Percentiles rank a stretch among this genome's conserved stretches.
phyloP scores from a whole-genome alignment of 371 early-diverging fungal species.

The Rhizomucor pusillus region DNA sequence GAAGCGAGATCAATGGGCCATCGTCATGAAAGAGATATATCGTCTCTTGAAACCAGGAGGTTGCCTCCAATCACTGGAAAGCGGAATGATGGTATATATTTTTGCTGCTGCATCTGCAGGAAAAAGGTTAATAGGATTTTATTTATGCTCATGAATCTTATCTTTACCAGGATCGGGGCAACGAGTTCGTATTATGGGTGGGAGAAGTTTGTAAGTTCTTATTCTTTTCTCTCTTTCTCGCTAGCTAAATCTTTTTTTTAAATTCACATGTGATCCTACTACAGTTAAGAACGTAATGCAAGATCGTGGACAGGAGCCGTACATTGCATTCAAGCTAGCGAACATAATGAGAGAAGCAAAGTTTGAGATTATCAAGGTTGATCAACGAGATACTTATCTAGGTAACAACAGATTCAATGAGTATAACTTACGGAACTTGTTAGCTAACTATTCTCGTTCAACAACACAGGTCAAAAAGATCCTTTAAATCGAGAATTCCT shows the following conservation, averaged over 20 bases:
- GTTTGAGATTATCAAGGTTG: constrained; percentile 22
- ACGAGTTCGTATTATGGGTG: constrained; percentile 20
- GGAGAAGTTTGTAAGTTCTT: constrained; percentile 29
- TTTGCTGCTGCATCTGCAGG: constrained; percentile 6
- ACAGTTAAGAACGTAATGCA: constrained; percentile 28
- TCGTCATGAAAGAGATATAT: constrained; percentile 43
- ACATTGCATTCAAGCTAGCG: constrained; percentile 39
- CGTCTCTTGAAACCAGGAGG: constrained; percentile 61
- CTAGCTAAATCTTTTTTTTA: not conserved
- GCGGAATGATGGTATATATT: constrained; percentile 34
- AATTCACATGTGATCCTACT: not conserved
- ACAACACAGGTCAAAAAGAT: constrained; percentile 12
- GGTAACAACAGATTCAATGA: constrained; percentile 11
- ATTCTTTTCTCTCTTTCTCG: not conserved
- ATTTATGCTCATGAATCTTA: not conserved
- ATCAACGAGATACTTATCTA: constrained; percentile 15
- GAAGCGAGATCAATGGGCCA: constrained; percentile 47
- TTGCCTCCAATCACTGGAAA: constrained; percentile 52
- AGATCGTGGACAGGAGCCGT: constrained; percentile 48
- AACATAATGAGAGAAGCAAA: constrained; percentile 26
- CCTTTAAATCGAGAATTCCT: constrained; percentile 16
- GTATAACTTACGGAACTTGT: not conserved
- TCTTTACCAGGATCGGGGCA: constrained; percentile 28
- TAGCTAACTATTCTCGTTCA: not conserved
- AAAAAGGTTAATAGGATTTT: not conserved